Evolutionary conservation across 495 filamentous ascomycete genomes (phyloP).

Genomic region (Lasiosphaeriaceae sp.): DNA sequence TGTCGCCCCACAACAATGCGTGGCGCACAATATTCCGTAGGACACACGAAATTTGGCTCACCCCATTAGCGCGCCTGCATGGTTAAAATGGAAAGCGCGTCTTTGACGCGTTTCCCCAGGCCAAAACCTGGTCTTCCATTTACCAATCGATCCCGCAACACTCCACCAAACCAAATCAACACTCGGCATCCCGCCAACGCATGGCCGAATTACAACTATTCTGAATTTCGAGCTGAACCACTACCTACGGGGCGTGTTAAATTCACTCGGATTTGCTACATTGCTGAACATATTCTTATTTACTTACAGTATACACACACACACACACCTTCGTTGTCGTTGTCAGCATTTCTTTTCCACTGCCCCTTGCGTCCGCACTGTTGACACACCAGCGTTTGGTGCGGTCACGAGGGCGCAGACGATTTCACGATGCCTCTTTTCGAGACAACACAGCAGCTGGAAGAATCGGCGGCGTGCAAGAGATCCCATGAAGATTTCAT

Average conservation of each 20-base stretch:
- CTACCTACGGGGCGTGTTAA: neutral
- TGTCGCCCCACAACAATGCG: too few relatives aligned
- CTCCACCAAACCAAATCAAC: conserved; percentile 9
- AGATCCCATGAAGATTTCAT: conserved; percentile 34
- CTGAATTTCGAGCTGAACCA: neutral
- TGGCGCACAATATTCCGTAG: too few relatives aligned
- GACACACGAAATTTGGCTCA: too few relatives aligned
- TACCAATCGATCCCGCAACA: conserved; percentile 13
- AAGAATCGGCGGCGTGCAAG: conserved; percentile 29
- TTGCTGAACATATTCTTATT: too few relatives aligned
- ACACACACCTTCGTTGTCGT: too few relatives aligned
- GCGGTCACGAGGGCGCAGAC: neutral
- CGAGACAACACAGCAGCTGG: conserved; percentile 21
- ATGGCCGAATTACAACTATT: neutral
- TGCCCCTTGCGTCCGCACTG: neutral
- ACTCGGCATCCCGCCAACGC: neutral
- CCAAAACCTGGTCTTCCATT: conserved; percentile 1
- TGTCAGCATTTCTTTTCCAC: neutral
- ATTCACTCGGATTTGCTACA: neutral
- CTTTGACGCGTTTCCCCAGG: conserved; percentile 6
- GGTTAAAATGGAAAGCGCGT: conserved; percentile 14
- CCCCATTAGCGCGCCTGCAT: neutral
- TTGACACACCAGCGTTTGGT: neutral
- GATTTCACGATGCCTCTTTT: conserved; percentile 34
- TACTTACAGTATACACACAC: too few relatives aligned